Evolutionary conservation across 2,329 filamentous ascomycete species (phyloP).

Genomic region (Fusarium solani-melongenae): DNA sequence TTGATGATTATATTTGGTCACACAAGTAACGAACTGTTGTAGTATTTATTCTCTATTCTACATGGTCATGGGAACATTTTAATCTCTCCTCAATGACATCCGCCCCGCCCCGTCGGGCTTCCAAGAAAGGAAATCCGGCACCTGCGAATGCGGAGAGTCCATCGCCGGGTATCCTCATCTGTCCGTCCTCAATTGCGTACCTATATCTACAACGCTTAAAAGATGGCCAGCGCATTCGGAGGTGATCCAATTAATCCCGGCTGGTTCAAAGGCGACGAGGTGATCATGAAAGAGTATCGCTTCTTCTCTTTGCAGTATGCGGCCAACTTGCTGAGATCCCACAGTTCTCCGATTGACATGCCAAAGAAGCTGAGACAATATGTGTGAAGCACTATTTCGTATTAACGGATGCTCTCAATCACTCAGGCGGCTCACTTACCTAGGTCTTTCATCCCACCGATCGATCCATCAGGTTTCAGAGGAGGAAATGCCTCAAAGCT

Average conservation of each 20-base stretch:
- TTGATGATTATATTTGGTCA: background rate
- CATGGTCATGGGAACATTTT: background rate
- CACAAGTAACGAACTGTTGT: background rate
- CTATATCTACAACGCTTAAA: conserved; percentile 2
- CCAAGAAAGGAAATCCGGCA: conserved; percentile 21
- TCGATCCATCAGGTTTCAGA: conserved; percentile 53
- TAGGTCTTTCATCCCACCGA: conserved; percentile 47
- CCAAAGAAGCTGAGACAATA: conserved; percentile 63
- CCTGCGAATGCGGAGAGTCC: conserved; percentile 16
- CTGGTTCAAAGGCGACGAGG: conserved; percentile 64
- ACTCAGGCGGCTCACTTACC: conserved; percentile 41
- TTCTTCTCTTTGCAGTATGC: conserved; percentile 62
- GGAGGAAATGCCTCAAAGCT: conserved; percentile 74
- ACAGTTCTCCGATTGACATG: conserved; percentile 66
- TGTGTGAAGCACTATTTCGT: conserved; percentile 55
- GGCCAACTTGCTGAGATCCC: conserved; percentile 65
- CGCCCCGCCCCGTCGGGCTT: conserved; percentile 11
- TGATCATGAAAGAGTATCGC: conserved; percentile 71
- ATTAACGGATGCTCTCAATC: background rate
- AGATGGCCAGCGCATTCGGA: conserved; percentile 40
- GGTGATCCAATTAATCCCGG: conserved; percentile 31
- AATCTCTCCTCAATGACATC: background rate
- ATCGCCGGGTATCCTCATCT: background rate
- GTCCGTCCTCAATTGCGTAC: background rate
- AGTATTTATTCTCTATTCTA: background rate